Conservation (phyloP, 768 basidiomycete genomes). For the Collybia nuda region DNA sequence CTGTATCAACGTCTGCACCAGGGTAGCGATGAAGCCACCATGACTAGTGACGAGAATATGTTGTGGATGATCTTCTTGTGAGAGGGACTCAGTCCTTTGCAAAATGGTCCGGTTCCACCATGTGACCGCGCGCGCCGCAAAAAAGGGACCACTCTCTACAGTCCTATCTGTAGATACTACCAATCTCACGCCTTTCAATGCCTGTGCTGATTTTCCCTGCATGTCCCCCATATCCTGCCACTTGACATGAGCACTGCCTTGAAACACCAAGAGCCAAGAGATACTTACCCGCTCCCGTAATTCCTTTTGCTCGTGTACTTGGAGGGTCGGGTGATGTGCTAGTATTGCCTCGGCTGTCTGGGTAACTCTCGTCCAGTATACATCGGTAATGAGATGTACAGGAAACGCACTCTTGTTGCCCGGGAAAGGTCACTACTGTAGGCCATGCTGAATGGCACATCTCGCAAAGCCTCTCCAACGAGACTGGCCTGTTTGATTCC, state of each 20-base stretch:
- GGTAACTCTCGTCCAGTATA: constrained; percentile 2
- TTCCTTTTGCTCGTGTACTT: constrained; percentile 40
- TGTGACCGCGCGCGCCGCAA: constrained; percentile 45
- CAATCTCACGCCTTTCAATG: constrained; percentile 6
- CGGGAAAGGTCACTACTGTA: constrained; percentile 73
- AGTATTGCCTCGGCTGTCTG: constrained; percentile 73
- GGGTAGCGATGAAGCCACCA: constrained; percentile 58
- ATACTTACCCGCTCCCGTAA: constrained; percentile 65
- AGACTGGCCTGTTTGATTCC: constrained; percentile 60
- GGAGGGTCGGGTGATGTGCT: constrained; percentile 45
- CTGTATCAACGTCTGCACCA: constrained; percentile 49
- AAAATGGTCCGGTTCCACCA: constrained; percentile 64
- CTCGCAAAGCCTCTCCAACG: constrained; percentile 53
- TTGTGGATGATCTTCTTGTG: constrained; percentile 23
- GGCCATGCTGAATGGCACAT: constrained; percentile 55
- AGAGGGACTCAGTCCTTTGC: constrained; percentile 19
- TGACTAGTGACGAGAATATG: constrained; percentile 66
- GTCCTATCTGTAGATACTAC: constrained; percentile 23
- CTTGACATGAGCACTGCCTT: not conserved
- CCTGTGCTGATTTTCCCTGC: constrained; percentile 42
- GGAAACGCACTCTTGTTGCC: constrained; percentile 56
- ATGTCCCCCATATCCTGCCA: constrained; percentile 32
- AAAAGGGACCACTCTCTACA: constrained; percentile 37
- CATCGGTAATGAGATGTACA: not conserved
- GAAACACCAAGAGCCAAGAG: not conserved